phyloP scores from a whole-genome alignment of 768 basidiomycete species.

The Amanita subjunquillea region DNA sequence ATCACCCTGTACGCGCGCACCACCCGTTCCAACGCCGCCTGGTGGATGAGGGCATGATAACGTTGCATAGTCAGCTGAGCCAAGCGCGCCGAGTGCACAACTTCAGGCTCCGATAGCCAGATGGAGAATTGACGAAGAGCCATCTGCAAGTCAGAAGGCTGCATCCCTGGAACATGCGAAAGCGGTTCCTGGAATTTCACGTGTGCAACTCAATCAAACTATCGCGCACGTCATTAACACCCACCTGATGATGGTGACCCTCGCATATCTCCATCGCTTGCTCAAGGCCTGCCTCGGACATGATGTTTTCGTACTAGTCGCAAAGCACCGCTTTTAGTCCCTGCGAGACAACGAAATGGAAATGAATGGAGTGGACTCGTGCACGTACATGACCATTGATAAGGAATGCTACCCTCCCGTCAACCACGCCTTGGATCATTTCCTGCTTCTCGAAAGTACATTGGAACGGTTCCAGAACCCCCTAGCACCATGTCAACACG shows the following conservation, averaged over 20 bases:
- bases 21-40: slow-evolving; percentile 58
- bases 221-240: slow-evolving; percentile 8
- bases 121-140: slow-evolving; percentile 64
- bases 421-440: slow-evolving; percentile 48
- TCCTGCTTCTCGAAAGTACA: slow-evolving; percentile 57
- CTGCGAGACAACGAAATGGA: not conserved
- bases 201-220: not conserved
- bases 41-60: slow-evolving; percentile 65
- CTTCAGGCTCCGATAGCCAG: slow-evolving; percentile 79
- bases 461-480: slow-evolving; percentile 51
- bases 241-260: slow-evolving; percentile 28
- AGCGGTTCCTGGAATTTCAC: slow-evolving; percentile 44
- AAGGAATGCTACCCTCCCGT: slow-evolving; percentile 50
- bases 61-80: slow-evolving; percentile 59
- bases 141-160: slow-evolving; percentile 49
- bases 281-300: slow-evolving; percentile 44
- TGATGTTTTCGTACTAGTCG: slow-evolving; percentile 36
- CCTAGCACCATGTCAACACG: slow-evolving; percentile 24
- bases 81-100: slow-evolving; percentile 73
- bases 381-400: slow-evolving; percentile 76
- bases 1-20: slow-evolving; percentile 60
- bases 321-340: not conserved
- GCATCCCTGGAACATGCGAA: slow-evolving; percentile 60
- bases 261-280: slow-evolving; percentile 34
- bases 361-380: not conserved